Evolutionary conservation across 2,329 filamentous ascomycete species (phyloP).

Genomic region (Pseudocercospora crystallina): DNA sequence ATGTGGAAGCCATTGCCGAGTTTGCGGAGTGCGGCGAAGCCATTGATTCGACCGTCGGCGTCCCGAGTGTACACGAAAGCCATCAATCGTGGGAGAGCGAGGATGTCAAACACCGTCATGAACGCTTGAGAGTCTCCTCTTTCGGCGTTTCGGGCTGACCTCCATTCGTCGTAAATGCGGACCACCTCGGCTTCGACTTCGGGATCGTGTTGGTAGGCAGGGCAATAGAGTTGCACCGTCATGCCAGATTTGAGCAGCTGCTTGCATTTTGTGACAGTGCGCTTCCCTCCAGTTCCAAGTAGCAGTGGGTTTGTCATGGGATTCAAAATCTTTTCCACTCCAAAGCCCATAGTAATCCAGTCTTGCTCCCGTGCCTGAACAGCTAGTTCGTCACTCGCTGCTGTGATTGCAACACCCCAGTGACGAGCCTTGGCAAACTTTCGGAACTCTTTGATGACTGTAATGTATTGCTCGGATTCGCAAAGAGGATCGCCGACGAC

Average conservation of each 20-base stretch:
- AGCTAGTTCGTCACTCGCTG: not conserved
- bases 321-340: conserved; percentile 5
- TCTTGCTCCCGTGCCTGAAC: not conserved
- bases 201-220: conserved; percentile 1
- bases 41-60: not conserved
- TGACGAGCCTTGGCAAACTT: not conserved
- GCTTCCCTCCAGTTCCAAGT: conserved; percentile 6
- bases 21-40: conserved; percentile 8
- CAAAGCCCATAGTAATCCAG: conserved; percentile 6
- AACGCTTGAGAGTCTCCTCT: not conserved
- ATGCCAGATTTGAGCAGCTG: conserved; percentile 3
- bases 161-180: conserved; percentile 2
- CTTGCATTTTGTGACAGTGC: conserved; percentile 6
- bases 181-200: not conserved
- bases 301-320: conserved; percentile 2
- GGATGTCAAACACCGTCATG: conserved; percentile 11
- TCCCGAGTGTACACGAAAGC: conserved; percentile 2
- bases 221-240: conserved; percentile 2
- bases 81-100: conserved; percentile 7
- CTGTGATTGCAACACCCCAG: conserved; percentile 3
- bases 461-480: not conserved
- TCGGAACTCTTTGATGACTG: conserved; percentile 2
- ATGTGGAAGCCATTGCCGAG: conserved; percentile 3
- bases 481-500: conserved; percentile 12
- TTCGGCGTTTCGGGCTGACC: not conserved